Base-by-base conservation (phyloP, 2,329 filamentous ascomycete genomes). In the Sarocladiaceae sp. region DNA sequence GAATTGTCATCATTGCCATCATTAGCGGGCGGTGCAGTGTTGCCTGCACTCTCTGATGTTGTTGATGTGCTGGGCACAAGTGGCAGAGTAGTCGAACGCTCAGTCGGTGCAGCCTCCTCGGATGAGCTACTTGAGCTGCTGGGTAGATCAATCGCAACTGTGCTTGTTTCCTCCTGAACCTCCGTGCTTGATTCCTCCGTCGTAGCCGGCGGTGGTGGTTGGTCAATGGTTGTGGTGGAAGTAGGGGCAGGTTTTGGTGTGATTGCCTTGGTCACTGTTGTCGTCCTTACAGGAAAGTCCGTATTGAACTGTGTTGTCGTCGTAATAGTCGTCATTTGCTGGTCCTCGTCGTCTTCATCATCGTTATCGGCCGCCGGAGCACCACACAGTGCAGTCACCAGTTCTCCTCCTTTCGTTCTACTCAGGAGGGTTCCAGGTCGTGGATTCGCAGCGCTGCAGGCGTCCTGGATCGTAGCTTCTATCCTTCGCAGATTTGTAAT, bases 391-490 rank as follows among this genome's bases (percentile, higher is more conserved):
- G 47, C 47, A 18, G 31, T 31, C 18, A 50, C 47, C 12, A 50
- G 31, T n/a, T 50, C 47, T 5, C 47, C 47, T 5, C 25, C 18
- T 31, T 37, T n/a, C 26, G 31, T 50, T 50, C 47, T 50, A 50
- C 28, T 31, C 10, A 50, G 47, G 3, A 50, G 18, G 18, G 47
- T 50, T 15, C 29, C 29, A n/a, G 47, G 29, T 20, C 31, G 23
- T 15, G 47, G 47, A 4, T 37, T 50, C 12, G 47, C 47, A 3
- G 29, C 11, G 20, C 13, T 50, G 47, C 47, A 50, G 18, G 47
- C 47, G 11, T 58, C 47, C 44, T 63, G 60, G 17, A 71, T 64
- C 23, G 56, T 61, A 5, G 39, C 53, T 39, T 72, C 57, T n/a
- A 60, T 58, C 7, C 54, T 54, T 18, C 53, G 31, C 39, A 71